These are phyloP conservation scores for Rhodotorula babjevae DNA, from an alignment of 768 basidiomycete species.

Conservation along the genomic window DNA sequence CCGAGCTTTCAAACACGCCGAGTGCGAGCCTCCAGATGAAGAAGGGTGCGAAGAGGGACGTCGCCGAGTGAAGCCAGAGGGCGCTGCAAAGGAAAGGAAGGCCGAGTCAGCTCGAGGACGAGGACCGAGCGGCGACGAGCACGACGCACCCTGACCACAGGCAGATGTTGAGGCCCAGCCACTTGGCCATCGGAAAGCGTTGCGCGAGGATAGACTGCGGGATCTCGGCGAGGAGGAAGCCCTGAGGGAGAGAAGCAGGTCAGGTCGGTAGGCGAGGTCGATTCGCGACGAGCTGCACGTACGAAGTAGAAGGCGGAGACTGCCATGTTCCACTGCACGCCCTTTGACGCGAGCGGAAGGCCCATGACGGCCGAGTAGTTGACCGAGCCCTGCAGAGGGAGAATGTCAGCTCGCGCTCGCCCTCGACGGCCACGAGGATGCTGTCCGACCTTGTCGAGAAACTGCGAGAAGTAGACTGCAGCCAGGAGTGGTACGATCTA, in stretches of 20 bases:
- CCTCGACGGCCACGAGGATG: neutral
- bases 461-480: conserved; percentile 46
- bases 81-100: conserved; percentile 46
- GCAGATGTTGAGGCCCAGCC: conserved; percentile 56
- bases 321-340: conserved; percentile 52
- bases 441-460: conserved; percentile 63
- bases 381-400: conserved; percentile 51
- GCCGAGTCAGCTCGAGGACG: too few relatives aligned
- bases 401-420: too few relatives aligned
- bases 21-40: conserved; percentile 61
- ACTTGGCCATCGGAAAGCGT: neutral
- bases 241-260: neutral
- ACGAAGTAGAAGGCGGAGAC: conserved; percentile 62
- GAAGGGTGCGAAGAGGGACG: conserved; percentile 59
- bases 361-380: conserved; percentile 66
- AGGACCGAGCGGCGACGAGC: too few relatives aligned
- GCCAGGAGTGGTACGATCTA: conserved; percentile 20
- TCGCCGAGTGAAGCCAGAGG: conserved; percentile 60
- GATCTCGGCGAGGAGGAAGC: conserved; percentile 43
- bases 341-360: conserved; percentile 55
- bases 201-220: conserved; percentile 1
- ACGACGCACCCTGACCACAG: conserved; percentile 51
- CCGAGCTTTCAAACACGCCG: conserved; percentile 38
- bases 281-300: neutral
- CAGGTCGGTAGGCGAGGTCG: neutral